A percentile compares a stretch with the other conserved stretches of the same genome.
These are phyloP conservation scores for Ceratocystis diversiconidia DNA, from an alignment of 2,329 filamentous ascomycete species.

Conservation along the genomic window DNA sequence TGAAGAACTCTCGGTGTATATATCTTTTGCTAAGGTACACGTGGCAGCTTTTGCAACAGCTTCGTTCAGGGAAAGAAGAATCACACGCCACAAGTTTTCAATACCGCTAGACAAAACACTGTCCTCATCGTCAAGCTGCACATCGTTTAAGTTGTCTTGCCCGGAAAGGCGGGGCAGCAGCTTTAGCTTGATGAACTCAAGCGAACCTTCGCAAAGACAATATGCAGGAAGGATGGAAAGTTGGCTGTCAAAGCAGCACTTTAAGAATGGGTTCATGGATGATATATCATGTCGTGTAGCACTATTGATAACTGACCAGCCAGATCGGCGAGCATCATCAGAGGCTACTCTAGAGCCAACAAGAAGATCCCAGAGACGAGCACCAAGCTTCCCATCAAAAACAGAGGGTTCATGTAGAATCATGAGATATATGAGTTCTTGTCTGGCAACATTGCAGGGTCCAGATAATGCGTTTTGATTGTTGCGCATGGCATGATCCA, in stretches of 20 bases:
- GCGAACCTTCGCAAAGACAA: slow-evolving; percentile 45
- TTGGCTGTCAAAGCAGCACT: slow-evolving; percentile 39
- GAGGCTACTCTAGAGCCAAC: slow-evolving; percentile 50
- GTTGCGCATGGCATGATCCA: slow-evolving; percentile 39
- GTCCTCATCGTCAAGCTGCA: slow-evolving; percentile 38
- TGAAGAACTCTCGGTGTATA: slow-evolving; percentile 51
- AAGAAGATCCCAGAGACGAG: slow-evolving; percentile 56
- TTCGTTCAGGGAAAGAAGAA: slow-evolving; percentile 51
- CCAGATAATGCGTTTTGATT: slow-evolving; percentile 33
- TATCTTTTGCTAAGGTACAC: slow-evolving; percentile 50
- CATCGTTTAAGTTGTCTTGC: slow-evolving; percentile 29
- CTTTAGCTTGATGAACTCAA: slow-evolving; percentile 46
- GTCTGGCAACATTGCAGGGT: slow-evolving; percentile 37
- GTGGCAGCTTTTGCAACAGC: slow-evolving; percentile 56
- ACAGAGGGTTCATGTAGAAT: slow-evolving; percentile 47
- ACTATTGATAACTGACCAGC: slow-evolving; percentile 53
- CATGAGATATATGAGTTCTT: slow-evolving; percentile 43
- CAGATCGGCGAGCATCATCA: slow-evolving; percentile 45
- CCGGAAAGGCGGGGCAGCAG: slow-evolving; percentile 31
- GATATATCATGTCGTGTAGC: slow-evolving; percentile 26
- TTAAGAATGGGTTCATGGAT: slow-evolving; percentile 43
- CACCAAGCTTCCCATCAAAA: slow-evolving; percentile 47
- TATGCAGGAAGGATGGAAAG: slow-evolving; percentile 42
- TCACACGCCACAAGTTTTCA: slow-evolving; percentile 72
- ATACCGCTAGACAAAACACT: slow-evolving; percentile 38